These are phyloP conservation scores for Yarrowia alimentaria DNA, from an alignment of 805 yeast genomes.

Conservation along the genomic window DNA sequence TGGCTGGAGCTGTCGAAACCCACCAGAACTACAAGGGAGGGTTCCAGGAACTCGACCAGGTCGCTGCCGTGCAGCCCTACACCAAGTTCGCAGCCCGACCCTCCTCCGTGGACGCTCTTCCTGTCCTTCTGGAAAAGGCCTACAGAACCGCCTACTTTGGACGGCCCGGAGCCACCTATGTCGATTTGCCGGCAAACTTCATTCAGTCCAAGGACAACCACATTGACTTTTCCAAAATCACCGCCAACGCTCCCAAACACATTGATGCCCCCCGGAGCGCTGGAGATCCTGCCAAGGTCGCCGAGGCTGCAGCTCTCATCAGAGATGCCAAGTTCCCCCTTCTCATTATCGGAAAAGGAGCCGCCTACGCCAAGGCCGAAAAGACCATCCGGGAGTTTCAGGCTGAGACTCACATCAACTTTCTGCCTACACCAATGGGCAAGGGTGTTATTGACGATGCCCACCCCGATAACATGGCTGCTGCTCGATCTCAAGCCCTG, in stretches of 20 bases:
- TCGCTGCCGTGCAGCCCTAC: slow-evolving; percentile 48
- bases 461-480: slow-evolving; percentile 35
- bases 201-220: slow-evolving; percentile 43
- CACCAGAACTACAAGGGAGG: slow-evolving; percentile 57
- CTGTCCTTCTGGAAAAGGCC: slow-evolving; percentile 47
- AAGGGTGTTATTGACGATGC: slow-evolving; percentile 64
- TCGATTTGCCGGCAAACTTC: slow-evolving; percentile 64
- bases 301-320: slow-evolving; percentile 41
- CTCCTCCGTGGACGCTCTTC: slow-evolving; percentile 40
- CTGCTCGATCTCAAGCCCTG: slow-evolving; percentile 63
- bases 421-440: slow-evolving; percentile 77
- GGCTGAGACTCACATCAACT: slow-evolving; percentile 47
- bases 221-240: slow-evolving; percentile 30
- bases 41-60: slow-evolving; percentile 70
- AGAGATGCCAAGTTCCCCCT: slow-evolving; percentile 49
- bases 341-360: slow-evolving; percentile 65
- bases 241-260: too few species aligned
- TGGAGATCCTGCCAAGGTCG: slow-evolving; percentile 43
- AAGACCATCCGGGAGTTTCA: slow-evolving; percentile 45
- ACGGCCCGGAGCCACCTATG: slow-evolving; percentile 58
- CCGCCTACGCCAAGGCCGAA: slow-evolving; percentile 50
- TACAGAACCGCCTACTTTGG: slow-evolving; percentile 49
- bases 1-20: slow-evolving; percentile 61
- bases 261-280: slow-evolving; percentile 40
- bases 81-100: slow-evolving; percentile 55